These are phyloP conservation scores for Neopestalotiopsis sp. DNA, from an alignment of 2,329 filamentous ascomycete species.

Conservation along the genomic window DNA sequence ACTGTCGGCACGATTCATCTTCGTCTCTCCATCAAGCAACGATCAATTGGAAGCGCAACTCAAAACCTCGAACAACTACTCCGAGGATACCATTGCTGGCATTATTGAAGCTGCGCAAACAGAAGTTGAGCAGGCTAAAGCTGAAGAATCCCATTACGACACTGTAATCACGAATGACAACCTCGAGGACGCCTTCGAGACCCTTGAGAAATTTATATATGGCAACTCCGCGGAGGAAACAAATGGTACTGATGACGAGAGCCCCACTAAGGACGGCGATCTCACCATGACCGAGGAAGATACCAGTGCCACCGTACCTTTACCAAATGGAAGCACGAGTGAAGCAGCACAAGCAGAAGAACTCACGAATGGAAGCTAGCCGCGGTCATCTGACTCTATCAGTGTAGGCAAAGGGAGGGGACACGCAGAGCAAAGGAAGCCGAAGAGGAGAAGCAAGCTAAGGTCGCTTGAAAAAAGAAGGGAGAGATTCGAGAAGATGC, in stretches of 20 bases:
- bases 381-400: background rate
- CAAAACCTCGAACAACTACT: slow-evolving; percentile 45
- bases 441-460: too few relatives aligned
- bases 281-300: slow-evolving; percentile 10
- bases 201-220: slow-evolving; percentile 57
- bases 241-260: slow-evolving; percentile 29
- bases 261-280: slow-evolving; percentile 24
- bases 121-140: slow-evolving; percentile 50
- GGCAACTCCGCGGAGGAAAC: slow-evolving; percentile 28
- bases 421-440: too few relatives aligned
- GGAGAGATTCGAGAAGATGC: too few relatives aligned
- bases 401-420: too few relatives aligned
- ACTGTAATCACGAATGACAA: slow-evolving; percentile 57
- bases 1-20: slow-evolving; percentile 60
- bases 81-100: slow-evolving; percentile 53
- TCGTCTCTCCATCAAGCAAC: slow-evolving; percentile 51
- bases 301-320: background rate
- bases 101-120: slow-evolving; percentile 45
- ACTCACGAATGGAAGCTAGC: background rate
- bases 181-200: slow-evolving; percentile 52
- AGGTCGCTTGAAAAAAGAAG: too few relatives aligned
- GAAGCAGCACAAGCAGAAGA: background rate
- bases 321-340: background rate
- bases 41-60: slow-evolving; percentile 47
- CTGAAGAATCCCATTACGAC: slow-evolving; percentile 52